Conservation (phyloP, 345 rosid genomes). For the Eucalyptus albens region DNA sequence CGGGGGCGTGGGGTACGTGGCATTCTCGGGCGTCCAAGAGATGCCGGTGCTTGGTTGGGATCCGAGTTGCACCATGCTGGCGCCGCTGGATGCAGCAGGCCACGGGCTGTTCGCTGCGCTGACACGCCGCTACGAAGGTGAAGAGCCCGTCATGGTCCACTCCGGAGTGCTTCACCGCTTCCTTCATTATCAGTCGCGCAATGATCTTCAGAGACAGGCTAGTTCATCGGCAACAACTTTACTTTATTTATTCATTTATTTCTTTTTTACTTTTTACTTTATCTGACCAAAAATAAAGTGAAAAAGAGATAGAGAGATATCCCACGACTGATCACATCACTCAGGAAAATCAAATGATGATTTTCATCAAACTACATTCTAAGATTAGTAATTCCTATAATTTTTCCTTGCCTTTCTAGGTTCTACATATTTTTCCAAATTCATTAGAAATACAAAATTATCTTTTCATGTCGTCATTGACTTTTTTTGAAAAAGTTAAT, state of each 20-base stretch:
- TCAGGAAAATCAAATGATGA: neutral
- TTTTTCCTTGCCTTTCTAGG: too few relatives aligned
- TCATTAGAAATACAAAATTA: too few relatives aligned
- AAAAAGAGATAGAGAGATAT: too few relatives aligned
- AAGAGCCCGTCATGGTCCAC: conserved; percentile 42
- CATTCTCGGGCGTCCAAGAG: conserved; percentile 28
- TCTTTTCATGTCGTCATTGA: too few relatives aligned
- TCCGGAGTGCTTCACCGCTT: conserved; percentile 35
- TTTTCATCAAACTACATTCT: too few relatives aligned
- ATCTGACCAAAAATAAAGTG: too few relatives aligned
- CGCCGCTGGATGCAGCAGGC: neutral
- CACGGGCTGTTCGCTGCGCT: conserved; percentile 16
- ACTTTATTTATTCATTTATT: too few relatives aligned
- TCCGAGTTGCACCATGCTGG: neutral
- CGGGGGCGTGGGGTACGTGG: conserved; percentile 34
- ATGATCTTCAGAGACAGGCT: conserved; percentile 31
- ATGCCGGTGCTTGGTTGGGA: neutral
- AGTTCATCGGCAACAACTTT: neutral
- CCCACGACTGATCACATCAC: too few relatives aligned
- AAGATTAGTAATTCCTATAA: too few relatives aligned
- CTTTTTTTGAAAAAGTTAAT: too few relatives aligned
- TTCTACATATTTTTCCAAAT: too few relatives aligned
- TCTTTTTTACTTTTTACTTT: too few relatives aligned
- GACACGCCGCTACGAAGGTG: conserved; percentile 6
- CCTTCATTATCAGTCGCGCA: neutral